Conservation (phyloP, 805 yeast species). For the Hanseniaspora singularis region DNA sequence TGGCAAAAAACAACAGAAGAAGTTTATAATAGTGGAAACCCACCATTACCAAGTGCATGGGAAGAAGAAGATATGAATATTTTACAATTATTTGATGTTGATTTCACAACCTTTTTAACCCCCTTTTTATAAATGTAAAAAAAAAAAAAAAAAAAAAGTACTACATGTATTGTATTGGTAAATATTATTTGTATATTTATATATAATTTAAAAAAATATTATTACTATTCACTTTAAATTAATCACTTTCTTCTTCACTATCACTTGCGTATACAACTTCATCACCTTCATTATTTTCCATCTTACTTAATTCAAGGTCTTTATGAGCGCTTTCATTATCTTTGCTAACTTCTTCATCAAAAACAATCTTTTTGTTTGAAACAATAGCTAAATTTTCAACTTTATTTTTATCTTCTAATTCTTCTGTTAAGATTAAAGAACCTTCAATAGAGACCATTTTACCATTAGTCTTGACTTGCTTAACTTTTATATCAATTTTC, state of each 20-base stretch:
- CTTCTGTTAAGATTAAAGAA: conserved; percentile 38
- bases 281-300: conserved; percentile 28
- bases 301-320: conserved; percentile 26
- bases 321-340: conserved; percentile 30
- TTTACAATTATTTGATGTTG: conserved; percentile 14
- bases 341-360: conserved; percentile 35
- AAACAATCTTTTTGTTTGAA: conserved; percentile 37
- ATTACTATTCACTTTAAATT: background rate
- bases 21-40: background rate
- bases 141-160: background rate
- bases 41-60: conserved; percentile 7
- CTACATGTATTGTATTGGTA: too few species aligned
- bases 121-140: conserved; percentile 6
- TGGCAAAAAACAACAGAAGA: conserved; percentile 3
- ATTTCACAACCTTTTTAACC: conserved; percentile 13
- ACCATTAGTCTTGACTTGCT: conserved; percentile 61
- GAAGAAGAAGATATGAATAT: conserved; percentile 10
- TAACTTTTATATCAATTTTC: conserved; percentile 54
- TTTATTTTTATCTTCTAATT: conserved; percentile 30
- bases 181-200: background rate
- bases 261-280: conserved; percentile 27
- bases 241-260: conserved; percentile 15
- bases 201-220: background rate
- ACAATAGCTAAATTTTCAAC: conserved; percentile 45
- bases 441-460: conserved; percentile 80